Evolutionary conservation across 306 rosid species (phyloP), one percentile per base, ranked within the genome.

Genomic region (Pterocarpus santalinus): DNA sequence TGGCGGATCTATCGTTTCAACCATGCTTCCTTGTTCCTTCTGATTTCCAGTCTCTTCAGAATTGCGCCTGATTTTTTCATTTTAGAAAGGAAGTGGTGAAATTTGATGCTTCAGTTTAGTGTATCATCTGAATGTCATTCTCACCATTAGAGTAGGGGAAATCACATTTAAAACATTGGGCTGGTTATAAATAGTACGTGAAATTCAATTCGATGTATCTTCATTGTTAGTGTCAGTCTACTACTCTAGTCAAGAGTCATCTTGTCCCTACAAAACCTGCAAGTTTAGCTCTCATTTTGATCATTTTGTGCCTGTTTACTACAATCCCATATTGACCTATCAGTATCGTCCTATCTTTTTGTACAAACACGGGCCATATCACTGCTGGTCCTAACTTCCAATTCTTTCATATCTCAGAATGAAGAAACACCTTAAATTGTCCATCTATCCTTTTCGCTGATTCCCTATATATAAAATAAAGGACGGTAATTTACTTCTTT

Each of bases 1-100:
- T 77, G 39, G 73, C 44, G 73, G 87, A 84, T 80, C 82, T 75
- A 43, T 69, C 8, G 1, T 67, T 68, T 68, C 41, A 64, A 63
- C 65, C 47, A 6, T 6, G 56, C 33, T 39, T 46, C 14, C 61
- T 63, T 63, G 16, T 35, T 15, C 51, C 17, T 32, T 46, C 2
- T 28, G 28, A 11, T 77, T 65, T 34, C 8, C 41, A 16, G 5
- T 53, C 2, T 53, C 14, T n/a, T 53, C 60, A 5, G 10, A 64
- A 64, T 11, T 12, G 14, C 38, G 8, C 47, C 63, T 64, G 35
- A 15, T 44, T 78, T 65, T 30, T 15, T 5, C 57, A 9, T 13
- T 65, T 35, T 10, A n/a, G 61, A 30, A 63, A 17, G 43, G 35
- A 33, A 33, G 28, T 7, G 51, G 64, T 36, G 14, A 69, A 57